Evolutionary conservation across 306 rosid genomes (phyloP), one percentile per base, ranked within the genome.

Genomic region (Rosa multiflora): DNA sequence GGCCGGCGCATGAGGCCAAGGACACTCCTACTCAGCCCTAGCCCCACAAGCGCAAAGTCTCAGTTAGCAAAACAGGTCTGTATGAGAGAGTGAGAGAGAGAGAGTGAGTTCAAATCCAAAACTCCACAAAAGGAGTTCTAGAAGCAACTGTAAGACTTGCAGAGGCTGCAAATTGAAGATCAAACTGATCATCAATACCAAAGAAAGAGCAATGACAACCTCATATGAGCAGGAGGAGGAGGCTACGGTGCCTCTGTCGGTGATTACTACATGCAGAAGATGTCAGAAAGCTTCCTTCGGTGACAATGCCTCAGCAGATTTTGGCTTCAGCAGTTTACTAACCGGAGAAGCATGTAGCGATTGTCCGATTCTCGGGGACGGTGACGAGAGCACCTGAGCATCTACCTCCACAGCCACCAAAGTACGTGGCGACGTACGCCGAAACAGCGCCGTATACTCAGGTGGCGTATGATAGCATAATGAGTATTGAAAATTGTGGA

Each of bases 1-100:
- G 99, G 70, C 97, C 97, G 1, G 97, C 99, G 35, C 98, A 97
- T 13, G 99, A 95, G 75, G 98, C 98, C 17, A 91, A 95, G 85
- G 99, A 95, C 2, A 92, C 99, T 29, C 97, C 99, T 5, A 88
- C 98, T 35, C 99, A 95, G 77, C 98, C 99, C 58, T 98, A 95
- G 81, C 99, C 99, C 8, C 98, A 95, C 80, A 95, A 95, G 82
- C 91, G 98, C 83, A 92, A 95, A 75, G 93, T 92, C 66, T 77
- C 87, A 3, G 78, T 92, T 70, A 90, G 95, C 52, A 95, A 95
- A 58, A 75, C 97, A 59, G 98, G 98, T 75, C 10, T 61, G 74
- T 62, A 4, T 72, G 32, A 29, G 32, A 29, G 32, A 29, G 32
- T 1, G 32, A 29, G 32, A 29, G 32, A 29, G 32, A 29, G 32